These are phyloP conservation scores for Suillus tomentosus DNA, from an alignment of 768 basidiomycete species.

Conservation along the genomic window DNA sequence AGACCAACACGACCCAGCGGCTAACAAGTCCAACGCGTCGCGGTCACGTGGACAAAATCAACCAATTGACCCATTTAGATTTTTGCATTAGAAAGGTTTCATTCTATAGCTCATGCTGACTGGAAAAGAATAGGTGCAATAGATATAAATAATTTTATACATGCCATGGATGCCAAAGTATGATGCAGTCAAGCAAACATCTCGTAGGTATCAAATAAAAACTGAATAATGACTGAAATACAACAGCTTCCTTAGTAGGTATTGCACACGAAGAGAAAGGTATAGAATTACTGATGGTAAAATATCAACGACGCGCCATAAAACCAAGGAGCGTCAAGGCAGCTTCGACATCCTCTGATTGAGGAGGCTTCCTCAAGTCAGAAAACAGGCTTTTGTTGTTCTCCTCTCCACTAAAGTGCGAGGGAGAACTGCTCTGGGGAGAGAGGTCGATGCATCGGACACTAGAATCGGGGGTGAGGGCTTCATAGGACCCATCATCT, in stretches of 20 bases:
- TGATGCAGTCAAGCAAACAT: constrained; percentile 15
- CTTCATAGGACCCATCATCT: constrained; percentile 20
- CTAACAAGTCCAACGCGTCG: constrained; percentile 22
- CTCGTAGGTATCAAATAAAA: constrained; percentile 24
- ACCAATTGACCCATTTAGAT: background rate
- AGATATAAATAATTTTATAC: constrained; percentile 1
- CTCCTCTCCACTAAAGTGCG: background rate
- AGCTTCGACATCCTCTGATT: constrained; percentile 38
- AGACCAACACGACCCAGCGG: constrained; percentile 13
- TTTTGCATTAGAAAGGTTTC: background rate
- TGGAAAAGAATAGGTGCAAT: background rate
- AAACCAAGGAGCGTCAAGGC: constrained; percentile 39
- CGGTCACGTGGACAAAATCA: constrained; percentile 24
- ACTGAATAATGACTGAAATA: constrained; percentile 31
- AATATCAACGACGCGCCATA: constrained; percentile 23
- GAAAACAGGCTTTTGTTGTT: constrained; percentile 7
- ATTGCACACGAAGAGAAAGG: constrained; percentile 1
- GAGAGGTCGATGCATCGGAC: constrained; percentile 11
- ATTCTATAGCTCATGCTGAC: background rate
- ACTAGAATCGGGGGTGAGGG: constrained; percentile 19
- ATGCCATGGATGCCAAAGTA: constrained; percentile 4
- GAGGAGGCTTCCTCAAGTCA: constrained; percentile 15
- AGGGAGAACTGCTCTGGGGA: constrained; percentile 9
- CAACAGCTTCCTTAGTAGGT: constrained; percentile 12
- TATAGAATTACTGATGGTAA: background rate